Base-by-base conservation (phyloP, 169 alveolate species). In the Plasmodium inui region DNA sequence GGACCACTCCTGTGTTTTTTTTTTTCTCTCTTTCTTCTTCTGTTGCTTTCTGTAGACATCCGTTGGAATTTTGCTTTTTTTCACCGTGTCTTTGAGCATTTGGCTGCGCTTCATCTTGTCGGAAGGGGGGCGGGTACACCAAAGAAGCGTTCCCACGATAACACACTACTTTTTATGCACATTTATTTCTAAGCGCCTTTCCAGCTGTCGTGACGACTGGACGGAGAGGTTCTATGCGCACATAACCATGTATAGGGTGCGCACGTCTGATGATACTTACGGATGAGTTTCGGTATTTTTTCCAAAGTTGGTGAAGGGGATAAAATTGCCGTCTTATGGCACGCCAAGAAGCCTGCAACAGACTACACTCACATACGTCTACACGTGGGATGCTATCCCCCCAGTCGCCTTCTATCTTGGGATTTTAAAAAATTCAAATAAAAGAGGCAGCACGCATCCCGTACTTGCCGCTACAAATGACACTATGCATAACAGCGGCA, bases 1-100 rank as follows among this genome's bases (percentile, higher is more conserved):
- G 46, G 71, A 67, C 81, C 82, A 57, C 39, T 88, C 94, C 46
- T 88, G 78, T 78, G 76, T 88, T 32, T 88, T 76, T 39, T 88
- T 88, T 72, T 88, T 88, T 39, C 17, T 88, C 71, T 88, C 94
- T 61, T 88, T 88, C 53, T 72, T 88, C 34, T 88, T 88, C 44
- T 88, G 89, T n/a, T 88, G 86, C 71, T 88, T 88, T 79, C 94
- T 30, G 74, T 88, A 88, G 26, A 50, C 50, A 78, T 88, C 94
- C 4, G 89, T 88, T 44, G 94, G 94, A 37, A 79, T 78, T 26
- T 72, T 80, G n/a, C 83, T 57, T 14, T 88, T 88, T 53, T 85
- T 85, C 57, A 78, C 26, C 32, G 22, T 30, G 2, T 88, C 76
- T 50, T 88, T 88, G 53, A 81, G 44, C 53, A 37, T 12, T 30